Evolutionary conservation across 1,284 basidiomycete species (phyloP).

Genomic region (Violaceomyces palustris): DNA sequence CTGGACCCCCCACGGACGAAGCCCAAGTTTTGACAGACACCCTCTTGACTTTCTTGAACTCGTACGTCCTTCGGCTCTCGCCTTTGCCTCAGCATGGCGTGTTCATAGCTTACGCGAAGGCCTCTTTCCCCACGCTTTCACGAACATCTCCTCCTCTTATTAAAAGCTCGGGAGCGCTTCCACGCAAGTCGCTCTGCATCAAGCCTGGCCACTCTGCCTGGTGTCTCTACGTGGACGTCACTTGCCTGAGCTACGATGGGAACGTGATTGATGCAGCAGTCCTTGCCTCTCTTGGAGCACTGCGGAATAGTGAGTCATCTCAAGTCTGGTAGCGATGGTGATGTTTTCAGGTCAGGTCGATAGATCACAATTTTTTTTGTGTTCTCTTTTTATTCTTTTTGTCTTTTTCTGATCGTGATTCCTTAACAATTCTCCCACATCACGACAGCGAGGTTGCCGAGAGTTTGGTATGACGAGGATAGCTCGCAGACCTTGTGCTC

Average conservation of each 20-base stretch:
- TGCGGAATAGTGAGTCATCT: conserved; percentile 68
- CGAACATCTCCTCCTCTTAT: conserved; percentile 34
- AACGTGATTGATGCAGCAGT: conserved; percentile 87
- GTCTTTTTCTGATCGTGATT: too few relatives aligned
- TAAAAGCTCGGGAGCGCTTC: conserved; percentile 55
- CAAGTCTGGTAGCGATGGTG: too few relatives aligned
- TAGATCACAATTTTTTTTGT: background rate
- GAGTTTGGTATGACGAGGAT: conserved; percentile 69
- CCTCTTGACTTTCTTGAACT: conserved; percentile 61
- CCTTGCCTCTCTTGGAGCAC: conserved; percentile 77
- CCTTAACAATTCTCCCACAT: too few relatives aligned
- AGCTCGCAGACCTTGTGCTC: conserved; percentile 65
- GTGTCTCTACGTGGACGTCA: conserved; percentile 87
- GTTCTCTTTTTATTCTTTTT: background rate
- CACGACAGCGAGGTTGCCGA: conserved; percentile 60
- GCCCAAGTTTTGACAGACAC: conserved; percentile 33
- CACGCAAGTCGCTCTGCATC: conserved; percentile 70
- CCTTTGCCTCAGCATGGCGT: background rate
- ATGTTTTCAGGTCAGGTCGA: too few relatives aligned
- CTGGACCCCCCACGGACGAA: conserved; percentile 68
- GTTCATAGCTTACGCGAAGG: background rate
- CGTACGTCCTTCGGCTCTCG: conserved; percentile 61
- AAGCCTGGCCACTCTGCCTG: conserved; percentile 73
- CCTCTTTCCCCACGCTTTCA: background rate
- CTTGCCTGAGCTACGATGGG: conserved; percentile 94